Evolutionary conservation across 2,329 filamentous ascomycete species (phyloP), one percentile per base, ranked within the genome.

Genomic region (Tolypocladium cylindrosporum): DNA sequence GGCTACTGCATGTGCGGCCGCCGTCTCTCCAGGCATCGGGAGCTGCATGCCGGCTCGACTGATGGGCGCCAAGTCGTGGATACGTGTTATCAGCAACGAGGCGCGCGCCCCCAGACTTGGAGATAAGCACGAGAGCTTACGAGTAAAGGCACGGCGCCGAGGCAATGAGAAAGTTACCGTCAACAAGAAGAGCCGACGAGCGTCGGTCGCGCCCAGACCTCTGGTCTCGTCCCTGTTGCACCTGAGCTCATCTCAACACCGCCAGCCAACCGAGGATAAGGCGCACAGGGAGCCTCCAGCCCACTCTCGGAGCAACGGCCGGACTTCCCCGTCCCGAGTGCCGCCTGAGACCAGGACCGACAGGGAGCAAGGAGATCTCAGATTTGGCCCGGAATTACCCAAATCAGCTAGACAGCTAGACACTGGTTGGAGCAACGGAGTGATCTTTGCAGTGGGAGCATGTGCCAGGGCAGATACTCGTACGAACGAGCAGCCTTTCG

Each of bases 301-400:
- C 19, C 54, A 57, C 21, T 24, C 39, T 34, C 55, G 53, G 55
- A 48, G 55, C 45, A 36, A 53, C 53, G 59, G 58, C 57, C 66
- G 66, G 65, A 65, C 63, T 65, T 70, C 61, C 60, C 66, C 66
- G 66, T 64, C 63, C 67, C 66, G 67, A 52, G 67, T 58, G 58
- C 60, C 60, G 55, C 55, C 59, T 55, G 58, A 11, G n/a, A 40
- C 36, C 16, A 21, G 19, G 50, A 36, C 56, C 57, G 66, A 60
- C 68, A 69, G 65, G 68, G 65, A 65, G 59, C 43, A 67, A 64
- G 64, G 63, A 68, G 68, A 70, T 70, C 68, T 70, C 59, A 70
- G 68, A 70, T 70, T 65, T 65, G 64, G 65, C 67, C 66, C 68
- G 67, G 68, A 66, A 71, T 65, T 66, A 59, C 68, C 64, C 37